Evolutionary conservation across 176 grass and related monocot species (phyloP).

Genomic region (Secale cereale): DNA sequence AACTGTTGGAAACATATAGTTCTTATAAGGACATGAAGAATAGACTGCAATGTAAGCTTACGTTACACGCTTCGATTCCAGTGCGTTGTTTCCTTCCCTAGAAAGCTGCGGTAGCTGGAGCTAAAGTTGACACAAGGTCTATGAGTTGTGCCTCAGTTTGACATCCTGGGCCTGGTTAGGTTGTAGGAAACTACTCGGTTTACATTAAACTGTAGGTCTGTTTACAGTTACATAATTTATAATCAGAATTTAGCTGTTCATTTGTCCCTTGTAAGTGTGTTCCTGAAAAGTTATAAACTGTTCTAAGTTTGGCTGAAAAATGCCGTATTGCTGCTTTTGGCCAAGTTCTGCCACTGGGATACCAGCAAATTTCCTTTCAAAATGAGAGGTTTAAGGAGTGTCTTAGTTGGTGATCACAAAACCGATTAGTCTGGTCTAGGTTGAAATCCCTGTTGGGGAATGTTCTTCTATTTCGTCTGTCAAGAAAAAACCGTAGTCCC

Average conservation of each 20-base stretch:
- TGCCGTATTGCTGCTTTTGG: background rate
- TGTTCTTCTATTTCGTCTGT: background rate
- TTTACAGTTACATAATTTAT: background rate
- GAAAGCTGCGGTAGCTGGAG: background rate
- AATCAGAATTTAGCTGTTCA: background rate
- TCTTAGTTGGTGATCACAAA: background rate
- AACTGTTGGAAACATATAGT: background rate
- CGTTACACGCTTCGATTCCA: background rate
- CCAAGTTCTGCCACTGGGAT: background rate
- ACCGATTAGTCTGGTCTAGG: background rate
- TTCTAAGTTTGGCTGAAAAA: slow-evolving; percentile 5
- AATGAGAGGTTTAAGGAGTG: background rate
- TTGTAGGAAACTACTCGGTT: background rate
- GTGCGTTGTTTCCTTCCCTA: background rate
- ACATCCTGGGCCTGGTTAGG: background rate
- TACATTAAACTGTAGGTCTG: background rate
- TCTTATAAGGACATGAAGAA: background rate
- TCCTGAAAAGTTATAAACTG: background rate
- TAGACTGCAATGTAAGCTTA: background rate
- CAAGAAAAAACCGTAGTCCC: background rate
- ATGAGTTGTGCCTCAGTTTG: background rate
- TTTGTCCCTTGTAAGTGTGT: background rate
- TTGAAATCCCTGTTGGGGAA: background rate
- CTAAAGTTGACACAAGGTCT: background rate
- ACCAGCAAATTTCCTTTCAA: background rate